Conservation (phyloP, 2,329 filamentous ascomycete genomes). For the Ceratocystis cubensis region DNA sequence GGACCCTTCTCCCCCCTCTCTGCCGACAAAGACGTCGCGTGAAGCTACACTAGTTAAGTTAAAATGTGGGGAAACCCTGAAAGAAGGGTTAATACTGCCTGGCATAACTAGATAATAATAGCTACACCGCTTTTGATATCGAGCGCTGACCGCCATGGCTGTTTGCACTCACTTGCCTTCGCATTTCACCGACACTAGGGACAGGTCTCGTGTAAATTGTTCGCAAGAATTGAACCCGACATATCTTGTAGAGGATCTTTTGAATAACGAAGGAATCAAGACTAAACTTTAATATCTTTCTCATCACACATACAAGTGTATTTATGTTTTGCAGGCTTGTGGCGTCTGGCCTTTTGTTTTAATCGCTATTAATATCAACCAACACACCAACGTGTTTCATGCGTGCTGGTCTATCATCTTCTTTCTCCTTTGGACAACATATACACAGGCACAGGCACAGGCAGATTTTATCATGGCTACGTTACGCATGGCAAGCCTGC, state of each 20-base stretch:
- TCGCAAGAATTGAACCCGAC: not conserved
- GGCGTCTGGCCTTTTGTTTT: constrained; percentile 11
- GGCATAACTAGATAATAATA: not conserved
- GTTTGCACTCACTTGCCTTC: not conserved
- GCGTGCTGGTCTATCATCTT: not conserved
- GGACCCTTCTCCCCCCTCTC: not conserved
- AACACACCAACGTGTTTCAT: constrained; percentile 6
- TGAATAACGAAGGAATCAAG: not conserved
- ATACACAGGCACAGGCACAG: not conserved
- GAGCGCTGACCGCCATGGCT: not conserved
- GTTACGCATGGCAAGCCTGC: constrained; percentile 35
- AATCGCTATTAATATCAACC: not conserved
- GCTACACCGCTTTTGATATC: not conserved
- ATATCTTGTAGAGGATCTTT: not conserved
- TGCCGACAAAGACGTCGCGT: not conserved
- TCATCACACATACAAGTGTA: not conserved
- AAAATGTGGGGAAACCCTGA: not conserved
- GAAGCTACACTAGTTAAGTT: no score
- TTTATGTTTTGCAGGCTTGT: not conserved
- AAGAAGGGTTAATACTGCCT: not conserved
- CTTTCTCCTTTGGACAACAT: not conserved
- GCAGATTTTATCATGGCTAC: constrained; percentile 31
- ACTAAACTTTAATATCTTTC: constrained; percentile 1
- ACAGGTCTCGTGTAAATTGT: not conserved
- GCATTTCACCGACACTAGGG: not conserved